Evolutionary conservation across 495 filamentous ascomycete genomes (phyloP).

Genomic region (Neurospora terricola): DNA sequence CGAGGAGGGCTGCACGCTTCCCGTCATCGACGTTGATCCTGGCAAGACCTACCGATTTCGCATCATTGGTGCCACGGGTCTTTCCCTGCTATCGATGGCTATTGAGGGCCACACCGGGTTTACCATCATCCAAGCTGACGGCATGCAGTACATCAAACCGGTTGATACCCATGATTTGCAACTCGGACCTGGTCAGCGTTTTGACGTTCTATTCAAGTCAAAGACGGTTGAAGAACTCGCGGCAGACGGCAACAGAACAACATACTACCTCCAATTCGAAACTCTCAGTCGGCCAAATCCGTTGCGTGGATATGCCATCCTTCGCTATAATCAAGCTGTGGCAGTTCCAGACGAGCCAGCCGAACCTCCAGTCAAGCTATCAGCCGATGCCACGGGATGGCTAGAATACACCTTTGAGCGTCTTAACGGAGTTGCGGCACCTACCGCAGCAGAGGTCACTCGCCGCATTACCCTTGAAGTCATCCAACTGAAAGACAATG

Average conservation of each 20-base stretch:
- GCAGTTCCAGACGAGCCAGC: conserved; percentile 10
- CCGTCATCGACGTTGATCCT: conserved; percentile 44
- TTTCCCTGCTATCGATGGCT: conserved; percentile 39
- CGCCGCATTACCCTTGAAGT: conserved; percentile 37
- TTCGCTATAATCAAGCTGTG: conserved; percentile 33
- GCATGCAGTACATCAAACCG: conserved; percentile 43
- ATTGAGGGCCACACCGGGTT: conserved; percentile 42
- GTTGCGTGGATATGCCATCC: conserved; percentile 40
- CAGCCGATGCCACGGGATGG: conserved; percentile 32
- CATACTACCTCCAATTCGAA: conserved; percentile 48
- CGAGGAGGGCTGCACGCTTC: conserved; percentile 31
- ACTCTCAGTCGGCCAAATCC: conserved; percentile 35
- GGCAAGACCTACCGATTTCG: conserved; percentile 49
- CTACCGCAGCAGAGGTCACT: conserved; percentile 42
- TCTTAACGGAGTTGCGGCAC: conserved; percentile 25
- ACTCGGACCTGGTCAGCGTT: conserved; percentile 46
- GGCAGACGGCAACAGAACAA: conserved; percentile 26
- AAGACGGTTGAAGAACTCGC: conserved; percentile 33
- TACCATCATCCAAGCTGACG: conserved; percentile 47
- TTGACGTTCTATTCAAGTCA: conserved; percentile 40
- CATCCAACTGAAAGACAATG: conserved; percentile 18
- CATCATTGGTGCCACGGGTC: conserved; percentile 42
- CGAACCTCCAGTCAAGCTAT: conserved; percentile 28
- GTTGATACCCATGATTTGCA: conserved; percentile 39
- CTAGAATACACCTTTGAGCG: conserved; percentile 46